Conservation (phyloP, 2,329 filamentous ascomycete species). For the Apiospora saccharicola region DNA sequence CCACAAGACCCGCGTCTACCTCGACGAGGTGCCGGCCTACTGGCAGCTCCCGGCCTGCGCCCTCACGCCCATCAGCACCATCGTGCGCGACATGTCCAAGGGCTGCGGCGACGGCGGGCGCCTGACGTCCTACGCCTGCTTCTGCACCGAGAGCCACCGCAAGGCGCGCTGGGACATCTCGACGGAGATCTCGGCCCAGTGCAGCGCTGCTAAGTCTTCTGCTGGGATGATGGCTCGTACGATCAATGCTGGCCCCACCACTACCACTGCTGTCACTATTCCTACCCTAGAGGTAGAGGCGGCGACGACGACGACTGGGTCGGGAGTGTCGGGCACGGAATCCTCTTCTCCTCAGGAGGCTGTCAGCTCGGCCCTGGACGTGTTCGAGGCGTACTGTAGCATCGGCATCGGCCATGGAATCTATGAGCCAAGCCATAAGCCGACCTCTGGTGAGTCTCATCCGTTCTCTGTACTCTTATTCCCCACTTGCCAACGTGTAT, state of each 20-base stretch:
- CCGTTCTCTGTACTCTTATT: not conserved
- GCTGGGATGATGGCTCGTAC: not conserved
- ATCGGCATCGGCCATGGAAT: not conserved
- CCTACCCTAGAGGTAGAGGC: not conserved
- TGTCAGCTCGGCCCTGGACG: not conserved
- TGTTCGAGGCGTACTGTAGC: conserved; percentile 2
- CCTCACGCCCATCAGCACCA: conserved; percentile 10
- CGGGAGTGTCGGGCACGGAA: not conserved
- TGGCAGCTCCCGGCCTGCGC: conserved; percentile 1
- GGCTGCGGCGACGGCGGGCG: not conserved
- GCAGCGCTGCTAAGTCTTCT: not conserved
- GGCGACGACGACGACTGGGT: not conserved
- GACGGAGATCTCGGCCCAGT: not conserved
- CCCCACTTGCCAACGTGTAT: too few species aligned
- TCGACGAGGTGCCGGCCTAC: not conserved
- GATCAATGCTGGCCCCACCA: not conserved
- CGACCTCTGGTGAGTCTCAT: conserved; percentile 35
- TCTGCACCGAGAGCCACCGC: conserved; percentile 9
- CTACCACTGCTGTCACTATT: not conserved
- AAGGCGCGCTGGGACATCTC: conserved; percentile 4
- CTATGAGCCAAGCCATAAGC: conserved; percentile 28
- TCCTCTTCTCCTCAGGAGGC: not conserved
- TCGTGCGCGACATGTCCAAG: conserved; percentile 12
- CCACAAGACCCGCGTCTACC: not conserved
- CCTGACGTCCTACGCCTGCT: conserved; percentile 6